A percentile compares a stretch with the other conserved stretches of the same genome.
These are phyloP conservation scores for Russula sp. DNA, from an alignment of 768 basidiomycete genomes.

Conservation along the genomic window DNA sequence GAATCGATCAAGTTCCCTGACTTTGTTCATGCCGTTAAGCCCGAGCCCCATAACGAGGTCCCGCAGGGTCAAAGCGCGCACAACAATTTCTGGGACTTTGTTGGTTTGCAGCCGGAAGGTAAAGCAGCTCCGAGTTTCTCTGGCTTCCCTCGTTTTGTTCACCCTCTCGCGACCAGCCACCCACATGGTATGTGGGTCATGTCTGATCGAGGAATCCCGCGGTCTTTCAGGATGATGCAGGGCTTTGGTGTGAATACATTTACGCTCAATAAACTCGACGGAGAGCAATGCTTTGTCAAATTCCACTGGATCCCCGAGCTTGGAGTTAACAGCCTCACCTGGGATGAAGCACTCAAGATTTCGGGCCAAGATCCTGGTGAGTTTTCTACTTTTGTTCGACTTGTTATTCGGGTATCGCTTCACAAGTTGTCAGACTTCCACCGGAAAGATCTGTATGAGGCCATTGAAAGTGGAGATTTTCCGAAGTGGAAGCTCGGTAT, in stretches of 20 bases:
- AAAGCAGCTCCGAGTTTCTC: slow-evolving; percentile 18
- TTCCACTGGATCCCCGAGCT: slow-evolving; percentile 82
- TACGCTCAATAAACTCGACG: slow-evolving; percentile 63
- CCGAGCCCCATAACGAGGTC: slow-evolving; percentile 81
- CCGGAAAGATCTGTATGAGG: slow-evolving; percentile 80
- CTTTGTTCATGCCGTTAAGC: slow-evolving; percentile 79
- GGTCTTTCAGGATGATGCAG: slow-evolving; percentile 87
- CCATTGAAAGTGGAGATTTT: slow-evolving; percentile 65
- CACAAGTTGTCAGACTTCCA: slow-evolving; percentile 49
- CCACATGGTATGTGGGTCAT: slow-evolving; percentile 84
- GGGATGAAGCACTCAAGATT: slow-evolving; percentile 90
- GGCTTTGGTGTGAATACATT: slow-evolving; percentile 87
- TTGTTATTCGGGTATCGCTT: neutral
- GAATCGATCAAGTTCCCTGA: slow-evolving; percentile 85
- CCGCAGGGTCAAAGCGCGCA: slow-evolving; percentile 68
- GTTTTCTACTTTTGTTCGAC: slow-evolving; percentile 9
- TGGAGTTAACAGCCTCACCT: slow-evolving; percentile 77
- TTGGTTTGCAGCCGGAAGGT: slow-evolving; percentile 66
- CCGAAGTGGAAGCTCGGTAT: slow-evolving; percentile 82
- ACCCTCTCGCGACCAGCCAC: slow-evolving; percentile 41
- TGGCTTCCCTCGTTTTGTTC: slow-evolving; percentile 16
- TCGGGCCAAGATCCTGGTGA: slow-evolving; percentile 75
- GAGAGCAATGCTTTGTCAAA: slow-evolving; percentile 79
- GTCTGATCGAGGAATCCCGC: slow-evolving; percentile 82
- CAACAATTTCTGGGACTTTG: slow-evolving; percentile 89